Conservation (phyloP, 2,329 filamentous ascomycete genomes). For the Geoglossum cookeanum region DNA sequence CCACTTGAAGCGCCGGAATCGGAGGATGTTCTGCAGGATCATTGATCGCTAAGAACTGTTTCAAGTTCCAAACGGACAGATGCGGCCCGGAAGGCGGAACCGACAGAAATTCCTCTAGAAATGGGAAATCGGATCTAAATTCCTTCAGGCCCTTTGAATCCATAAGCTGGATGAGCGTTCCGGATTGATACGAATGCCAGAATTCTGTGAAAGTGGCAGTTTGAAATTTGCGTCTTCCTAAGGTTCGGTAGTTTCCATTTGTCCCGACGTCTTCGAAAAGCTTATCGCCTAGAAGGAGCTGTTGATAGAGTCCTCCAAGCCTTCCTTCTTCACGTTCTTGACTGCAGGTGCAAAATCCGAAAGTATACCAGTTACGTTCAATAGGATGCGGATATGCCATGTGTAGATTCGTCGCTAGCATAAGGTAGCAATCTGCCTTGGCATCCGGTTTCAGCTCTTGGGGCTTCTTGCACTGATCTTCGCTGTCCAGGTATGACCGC, state of each 20-base stretch:
- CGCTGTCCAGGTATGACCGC: slow-evolving; percentile 9
- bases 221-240: neutral
- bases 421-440: slow-evolving; percentile 8
- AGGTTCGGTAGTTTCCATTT: too few relatives aligned
- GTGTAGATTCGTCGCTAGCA: slow-evolving; percentile 3
- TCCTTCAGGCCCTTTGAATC: slow-evolving; percentile 13
- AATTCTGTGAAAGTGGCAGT: slow-evolving; percentile 13
- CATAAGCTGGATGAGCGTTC: slow-evolving; percentile 14
- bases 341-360: slow-evolving; percentile 12
- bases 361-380: slow-evolving; percentile 8
- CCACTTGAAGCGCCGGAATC: slow-evolving; percentile 4
- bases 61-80: slow-evolving; percentile 15
- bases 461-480: slow-evolving; percentile 8
- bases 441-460: slow-evolving; percentile 11
- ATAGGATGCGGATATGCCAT: slow-evolving; percentile 8
- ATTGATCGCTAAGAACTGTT: slow-evolving; percentile 14
- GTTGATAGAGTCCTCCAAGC: slow-evolving; percentile 8
- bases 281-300: slow-evolving; percentile 8
- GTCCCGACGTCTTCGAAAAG: too few relatives aligned
- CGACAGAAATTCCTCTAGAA: slow-evolving; percentile 12
- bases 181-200: slow-evolving; percentile 14
- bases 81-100: slow-evolving; percentile 4
- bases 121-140: slow-evolving; percentile 8
- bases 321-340: slow-evolving; percentile 8
- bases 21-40: slow-evolving; percentile 8